Evolutionary conservation across 2,329 filamentous ascomycete genomes (phyloP).

Genomic region (Cercospora sp.): DNA sequence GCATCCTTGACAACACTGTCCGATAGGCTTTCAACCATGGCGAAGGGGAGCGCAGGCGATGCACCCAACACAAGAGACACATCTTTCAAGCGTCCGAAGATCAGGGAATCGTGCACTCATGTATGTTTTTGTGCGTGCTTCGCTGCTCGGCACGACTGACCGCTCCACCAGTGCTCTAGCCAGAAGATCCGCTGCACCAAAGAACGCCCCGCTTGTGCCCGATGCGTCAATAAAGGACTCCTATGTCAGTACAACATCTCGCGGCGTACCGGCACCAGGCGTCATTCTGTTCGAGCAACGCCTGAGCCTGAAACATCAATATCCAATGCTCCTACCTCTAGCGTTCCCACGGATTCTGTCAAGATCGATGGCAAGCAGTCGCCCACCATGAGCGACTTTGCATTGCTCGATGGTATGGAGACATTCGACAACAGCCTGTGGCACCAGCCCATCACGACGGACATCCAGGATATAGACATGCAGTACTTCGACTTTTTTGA

Average conservation of each 20-base stretch:
- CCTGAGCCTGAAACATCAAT: constrained; percentile 1
- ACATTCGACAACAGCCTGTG: not conserved
- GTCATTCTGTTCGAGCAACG: constrained; percentile 4
- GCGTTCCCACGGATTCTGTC: not conserved
- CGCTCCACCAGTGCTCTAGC: not conserved
- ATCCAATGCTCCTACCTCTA: not conserved
- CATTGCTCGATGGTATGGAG: not conserved
- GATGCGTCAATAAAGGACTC: constrained; percentile 12
- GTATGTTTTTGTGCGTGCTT: not conserved
- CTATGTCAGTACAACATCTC: constrained; percentile 15
- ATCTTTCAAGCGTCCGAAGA: constrained; percentile 2
- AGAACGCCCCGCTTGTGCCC: constrained; percentile 13
- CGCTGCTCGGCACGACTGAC: not conserved
- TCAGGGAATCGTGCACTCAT: constrained; percentile 7
- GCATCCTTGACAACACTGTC: not conserved
- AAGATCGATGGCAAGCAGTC: not conserved
- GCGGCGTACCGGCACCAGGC: constrained; percentile 10
- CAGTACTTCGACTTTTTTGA: constrained; percentile 1
- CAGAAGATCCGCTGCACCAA: constrained; percentile 18
- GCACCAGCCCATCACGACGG: not conserved
- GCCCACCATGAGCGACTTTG: not conserved
- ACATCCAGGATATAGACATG: not conserved
- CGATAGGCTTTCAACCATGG: not conserved
- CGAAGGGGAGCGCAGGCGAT: not conserved
- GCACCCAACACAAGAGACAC: not conserved